These are phyloP conservation scores for Pleurotus platypus DNA, from an alignment of 768 basidiomycete species.

Conservation along the genomic window DNA sequence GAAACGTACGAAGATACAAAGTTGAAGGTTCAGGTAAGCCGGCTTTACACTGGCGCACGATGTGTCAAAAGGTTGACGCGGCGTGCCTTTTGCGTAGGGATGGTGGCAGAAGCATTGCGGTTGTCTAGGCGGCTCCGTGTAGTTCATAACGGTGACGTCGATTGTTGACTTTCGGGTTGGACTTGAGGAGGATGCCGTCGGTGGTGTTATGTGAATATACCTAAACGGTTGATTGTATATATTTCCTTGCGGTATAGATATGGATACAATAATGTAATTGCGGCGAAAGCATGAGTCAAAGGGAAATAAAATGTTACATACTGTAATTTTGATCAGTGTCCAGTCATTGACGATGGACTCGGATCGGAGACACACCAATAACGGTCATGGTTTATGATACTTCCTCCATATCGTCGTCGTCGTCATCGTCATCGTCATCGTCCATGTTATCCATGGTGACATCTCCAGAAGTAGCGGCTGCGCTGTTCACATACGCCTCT, in stretches of 20 bases:
- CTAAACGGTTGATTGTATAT: background rate
- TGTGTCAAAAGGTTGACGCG: background rate
- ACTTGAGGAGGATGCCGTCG: too few relatives aligned
- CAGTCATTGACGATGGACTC: background rate
- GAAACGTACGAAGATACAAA: slow-evolving; percentile 5
- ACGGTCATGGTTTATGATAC: slow-evolving; percentile 38
- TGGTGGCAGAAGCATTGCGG: slow-evolving; percentile 8
- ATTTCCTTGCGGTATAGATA: background rate
- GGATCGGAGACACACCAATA: background rate
- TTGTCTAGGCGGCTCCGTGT: slow-evolving; percentile 1
- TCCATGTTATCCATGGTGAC: slow-evolving; percentile 52
- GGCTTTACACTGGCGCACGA: background rate
- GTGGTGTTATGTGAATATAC: too few relatives aligned
- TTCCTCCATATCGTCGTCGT: slow-evolving; percentile 69
- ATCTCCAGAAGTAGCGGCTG: slow-evolving; percentile 25
- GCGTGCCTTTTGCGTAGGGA: background rate
- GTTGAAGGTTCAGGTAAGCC: slow-evolving; percentile 3
- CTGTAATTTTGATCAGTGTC: too few relatives aligned
- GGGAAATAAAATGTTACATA: too few relatives aligned
- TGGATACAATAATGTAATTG: background rate
- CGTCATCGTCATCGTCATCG: slow-evolving; percentile 53
- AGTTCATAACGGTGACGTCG: background rate
- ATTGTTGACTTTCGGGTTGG: background rate
- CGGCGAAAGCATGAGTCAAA: too few relatives aligned
- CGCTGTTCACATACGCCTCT: slow-evolving; percentile 44